Evolutionary conservation across 2,329 filamentous ascomycete genomes (phyloP).

Genomic region (Erysiphe neolycopersici): DNA sequence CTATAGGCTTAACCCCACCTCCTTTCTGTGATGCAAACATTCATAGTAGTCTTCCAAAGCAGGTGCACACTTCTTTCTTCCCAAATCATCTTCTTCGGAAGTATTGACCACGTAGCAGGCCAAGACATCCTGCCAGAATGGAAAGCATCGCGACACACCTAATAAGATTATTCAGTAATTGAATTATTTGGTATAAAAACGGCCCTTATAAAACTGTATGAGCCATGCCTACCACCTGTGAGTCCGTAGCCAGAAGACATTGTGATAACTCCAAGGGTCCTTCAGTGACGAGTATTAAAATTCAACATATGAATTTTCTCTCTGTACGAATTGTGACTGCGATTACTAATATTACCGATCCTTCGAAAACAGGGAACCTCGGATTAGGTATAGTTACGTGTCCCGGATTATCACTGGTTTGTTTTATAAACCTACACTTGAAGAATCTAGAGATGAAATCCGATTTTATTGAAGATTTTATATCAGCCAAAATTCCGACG

Average conservation of each 20-base stretch:
- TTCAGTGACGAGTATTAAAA: too few relatives aligned
- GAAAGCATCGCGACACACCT: constrained; percentile 52
- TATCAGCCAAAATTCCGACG: too few relatives aligned
- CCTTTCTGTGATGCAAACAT: constrained; percentile 95
- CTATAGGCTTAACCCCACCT: constrained; percentile 31
- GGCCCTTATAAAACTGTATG: background rate
- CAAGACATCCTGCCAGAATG: constrained; percentile 98
- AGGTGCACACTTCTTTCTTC: constrained; percentile 67
- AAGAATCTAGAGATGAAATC: too few relatives aligned
- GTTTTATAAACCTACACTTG: too few relatives aligned
- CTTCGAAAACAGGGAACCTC: background rate
- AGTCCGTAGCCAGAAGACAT: constrained; percentile 73
- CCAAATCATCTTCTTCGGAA: constrained; percentile 44
- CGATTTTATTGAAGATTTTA: too few relatives aligned
- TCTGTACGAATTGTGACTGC: background rate
- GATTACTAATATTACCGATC: background rate
- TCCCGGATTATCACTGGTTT: background rate
- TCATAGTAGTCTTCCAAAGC: constrained; percentile 94
- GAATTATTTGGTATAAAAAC: background rate
- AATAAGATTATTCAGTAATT: constrained; percentile 7
- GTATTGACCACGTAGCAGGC: constrained; percentile 96
- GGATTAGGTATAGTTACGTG: background rate
- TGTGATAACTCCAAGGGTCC: background rate
- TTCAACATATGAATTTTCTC: too few relatives aligned
- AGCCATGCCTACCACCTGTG: constrained; percentile 36